Evolutionary conservation across 2,329 filamentous ascomycete species (phyloP), one percentile per base, ranked within the genome.

Genomic region (Iodosphaeria phyllophila): DNA sequence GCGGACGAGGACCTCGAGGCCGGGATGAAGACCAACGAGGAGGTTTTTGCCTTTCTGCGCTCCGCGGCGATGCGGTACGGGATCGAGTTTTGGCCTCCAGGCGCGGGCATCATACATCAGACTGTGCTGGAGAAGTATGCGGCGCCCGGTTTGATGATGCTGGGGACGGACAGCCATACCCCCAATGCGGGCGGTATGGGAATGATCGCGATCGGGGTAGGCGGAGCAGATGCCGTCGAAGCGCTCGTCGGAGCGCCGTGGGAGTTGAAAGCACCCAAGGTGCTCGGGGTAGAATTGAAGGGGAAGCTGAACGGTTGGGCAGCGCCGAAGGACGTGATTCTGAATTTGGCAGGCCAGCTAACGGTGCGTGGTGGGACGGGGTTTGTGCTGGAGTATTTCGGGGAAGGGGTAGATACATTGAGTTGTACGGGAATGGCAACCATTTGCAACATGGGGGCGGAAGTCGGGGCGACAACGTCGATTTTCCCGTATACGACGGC

Each of bases 121-220:
- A 92, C 80, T 26, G 89, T 98, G 13, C 55, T 98, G 39, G 89
- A 98, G 58, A 95, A 98, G 55, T 98, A 98, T 47, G 79, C 84
- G 17, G 72, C 86, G n/a, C 89, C 89, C 12, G 89, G 89, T 24
- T 54, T 95, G 39, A 93, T 98, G 84, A 95, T 98, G 83, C 66
- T 98, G 20, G 89, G 89, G 28, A 98, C 89, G 16, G 89, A 98
- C 52, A 92, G 80, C 42, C 89, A 98, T 52, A 93, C 83, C 22
- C 89, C 89, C 21, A 98, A 95, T 45, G 89, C 82, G n/a, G 89
- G 89, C 39, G 89, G 89, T 30, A 59, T 95, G 27, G 83, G 78
- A 37, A 84, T 82, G 4, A 82, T 93, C 41, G 89, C 89, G 6
- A 95, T 98, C 46, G 89, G 89, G 48, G 89, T 98, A 17, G 89